Evolutionary conservation across 495 filamentous ascomycete genomes (phyloP).

Genomic region (Hypoxylon fragiforme): DNA sequence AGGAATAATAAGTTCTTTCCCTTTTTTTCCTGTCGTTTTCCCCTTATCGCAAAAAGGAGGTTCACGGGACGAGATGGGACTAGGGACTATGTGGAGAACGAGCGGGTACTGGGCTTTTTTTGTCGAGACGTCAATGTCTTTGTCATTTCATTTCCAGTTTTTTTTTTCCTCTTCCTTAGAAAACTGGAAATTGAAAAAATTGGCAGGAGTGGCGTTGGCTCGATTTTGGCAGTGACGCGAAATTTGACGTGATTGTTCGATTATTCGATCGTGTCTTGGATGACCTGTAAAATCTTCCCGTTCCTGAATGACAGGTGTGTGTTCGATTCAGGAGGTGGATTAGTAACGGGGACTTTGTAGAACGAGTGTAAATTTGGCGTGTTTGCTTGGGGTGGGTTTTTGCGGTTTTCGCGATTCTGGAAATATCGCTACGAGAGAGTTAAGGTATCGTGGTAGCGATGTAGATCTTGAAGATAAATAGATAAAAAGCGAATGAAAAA

Average conservation of each 20-base stretch:
- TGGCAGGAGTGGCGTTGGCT: too few relatives aligned
- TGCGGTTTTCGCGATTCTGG: constrained; percentile 2
- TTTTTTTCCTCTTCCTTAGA: constrained; percentile 7
- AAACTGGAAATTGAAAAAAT: not conserved
- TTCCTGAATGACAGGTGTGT: constrained; percentile 10
- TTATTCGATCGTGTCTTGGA: constrained; percentile 16
- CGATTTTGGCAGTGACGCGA: constrained; percentile 4
- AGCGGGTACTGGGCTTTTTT: constrained; percentile 24
- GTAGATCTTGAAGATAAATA: too few relatives aligned
- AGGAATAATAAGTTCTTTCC: constrained; percentile 1
- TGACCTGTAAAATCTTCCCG: constrained; percentile 17
- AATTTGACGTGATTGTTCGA: constrained; percentile 13
- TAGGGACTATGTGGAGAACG: constrained; percentile 26
- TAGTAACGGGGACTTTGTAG: constrained; percentile 5
- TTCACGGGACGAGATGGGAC: constrained; percentile 15
- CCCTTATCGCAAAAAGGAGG: constrained; percentile 29
- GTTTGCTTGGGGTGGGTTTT: too few relatives aligned
- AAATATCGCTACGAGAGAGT: not conserved
- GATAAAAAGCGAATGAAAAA: constrained; percentile 14
- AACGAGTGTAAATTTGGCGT: constrained; percentile 21
- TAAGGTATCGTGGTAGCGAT: too few relatives aligned
- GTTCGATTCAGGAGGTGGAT: constrained; percentile 14
- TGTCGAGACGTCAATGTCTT: constrained; percentile 33
- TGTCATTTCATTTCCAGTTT: constrained; percentile 31
- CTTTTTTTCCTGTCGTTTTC: constrained; percentile 5